A percentile compares a stretch with the other conserved stretches of the same genome.
phyloP scores from a whole-genome alignment of 176 grass and related monocot genomes.

The Saccharum officinarum region DNA sequence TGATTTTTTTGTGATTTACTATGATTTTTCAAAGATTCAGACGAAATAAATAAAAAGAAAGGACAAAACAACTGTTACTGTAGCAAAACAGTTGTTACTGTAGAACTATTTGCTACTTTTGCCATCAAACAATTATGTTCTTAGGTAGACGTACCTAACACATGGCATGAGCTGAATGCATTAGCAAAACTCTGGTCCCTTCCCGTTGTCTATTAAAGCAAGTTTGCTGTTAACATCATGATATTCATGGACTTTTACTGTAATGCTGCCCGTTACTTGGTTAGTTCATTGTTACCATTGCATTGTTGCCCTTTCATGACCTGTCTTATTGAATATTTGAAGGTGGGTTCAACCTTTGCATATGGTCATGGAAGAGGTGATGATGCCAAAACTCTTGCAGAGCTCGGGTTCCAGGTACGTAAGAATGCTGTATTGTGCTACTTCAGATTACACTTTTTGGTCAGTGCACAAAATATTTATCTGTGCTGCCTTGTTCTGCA shows the following conservation, averaged over 20 bases:
- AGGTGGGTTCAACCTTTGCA: conserved; percentile 87
- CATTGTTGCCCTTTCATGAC: not conserved
- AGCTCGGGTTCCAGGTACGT: conserved; percentile 85
- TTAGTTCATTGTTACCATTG: not conserved
- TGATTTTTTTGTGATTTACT: too few relatives aligned
- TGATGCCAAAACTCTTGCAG: conserved; percentile 78
- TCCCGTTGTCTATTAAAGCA: not conserved
- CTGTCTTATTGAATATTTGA: conserved; percentile 20
- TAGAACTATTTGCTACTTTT: not conserved
- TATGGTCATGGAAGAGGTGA: conserved; percentile 75
- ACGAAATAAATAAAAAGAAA: too few relatives aligned
- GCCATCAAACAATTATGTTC: not conserved
- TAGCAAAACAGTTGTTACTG: too few relatives aligned
- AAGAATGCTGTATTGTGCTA: not conserved
- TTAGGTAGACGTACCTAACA: not conserved
- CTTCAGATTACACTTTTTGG: not conserved
- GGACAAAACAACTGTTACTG: too few relatives aligned
- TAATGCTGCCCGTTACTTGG: not conserved
- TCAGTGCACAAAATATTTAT: not conserved
- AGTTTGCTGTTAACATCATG: not conserved
- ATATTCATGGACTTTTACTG: not conserved
- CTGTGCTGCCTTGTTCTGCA: conserved; percentile 25
- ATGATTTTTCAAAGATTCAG: too few relatives aligned
- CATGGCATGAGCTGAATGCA: not conserved
- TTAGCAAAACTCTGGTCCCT: not conserved